These are phyloP conservation scores for Cichorium intybus DNA, from an alignment of 140 eudicot genomes.

Conservation along the genomic window DNA sequence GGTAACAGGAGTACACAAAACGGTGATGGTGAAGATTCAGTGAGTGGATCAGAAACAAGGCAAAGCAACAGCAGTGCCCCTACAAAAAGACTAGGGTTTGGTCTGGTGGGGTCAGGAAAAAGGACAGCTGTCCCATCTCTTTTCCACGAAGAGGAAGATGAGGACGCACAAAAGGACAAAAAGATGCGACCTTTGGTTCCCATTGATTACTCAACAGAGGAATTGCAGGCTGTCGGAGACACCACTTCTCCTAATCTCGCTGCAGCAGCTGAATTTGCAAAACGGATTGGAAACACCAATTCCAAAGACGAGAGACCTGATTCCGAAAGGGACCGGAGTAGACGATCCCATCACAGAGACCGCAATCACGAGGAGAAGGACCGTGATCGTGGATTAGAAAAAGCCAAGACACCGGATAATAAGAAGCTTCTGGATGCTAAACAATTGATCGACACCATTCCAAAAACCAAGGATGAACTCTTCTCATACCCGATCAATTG, in stretches of 20 bases:
- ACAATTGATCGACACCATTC: conserved; percentile 88
- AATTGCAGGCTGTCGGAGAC: conserved; percentile 64
- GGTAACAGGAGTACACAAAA: conserved; percentile 54
- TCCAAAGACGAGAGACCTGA: conserved; percentile 75
- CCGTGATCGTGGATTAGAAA: no score
- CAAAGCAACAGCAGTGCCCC: conserved; percentile 39
- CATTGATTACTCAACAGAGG: conserved; percentile 91
- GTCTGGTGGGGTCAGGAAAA: conserved; percentile 88
- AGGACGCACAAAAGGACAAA: conserved; percentile 85
- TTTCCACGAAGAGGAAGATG: conserved; percentile 91
- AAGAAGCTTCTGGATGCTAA: conserved; percentile 90
- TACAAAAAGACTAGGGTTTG: conserved; percentile 77
- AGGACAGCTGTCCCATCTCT: conserved; percentile 87
- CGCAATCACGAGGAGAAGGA: conserved; percentile 49
- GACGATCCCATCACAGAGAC: conserved; percentile 64
- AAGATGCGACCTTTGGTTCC: conserved; percentile 99
- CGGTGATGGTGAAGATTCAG: conserved; percentile 51
- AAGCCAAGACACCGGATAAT: conserved; percentile 59
- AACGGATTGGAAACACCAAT: conserved; percentile 55
- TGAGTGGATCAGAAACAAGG: conserved; percentile 35
- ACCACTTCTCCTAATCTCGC: conserved; percentile 56
- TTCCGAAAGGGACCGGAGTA: conserved; percentile 61
- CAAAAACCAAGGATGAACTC: conserved; percentile 92
- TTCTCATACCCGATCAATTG: conserved; percentile 86
- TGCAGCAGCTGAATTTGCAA: conserved; percentile 75